These are phyloP conservation scores for Flaveria ramosissima DNA, from an alignment of 129 eudicot species.

Conservation along the genomic window DNA sequence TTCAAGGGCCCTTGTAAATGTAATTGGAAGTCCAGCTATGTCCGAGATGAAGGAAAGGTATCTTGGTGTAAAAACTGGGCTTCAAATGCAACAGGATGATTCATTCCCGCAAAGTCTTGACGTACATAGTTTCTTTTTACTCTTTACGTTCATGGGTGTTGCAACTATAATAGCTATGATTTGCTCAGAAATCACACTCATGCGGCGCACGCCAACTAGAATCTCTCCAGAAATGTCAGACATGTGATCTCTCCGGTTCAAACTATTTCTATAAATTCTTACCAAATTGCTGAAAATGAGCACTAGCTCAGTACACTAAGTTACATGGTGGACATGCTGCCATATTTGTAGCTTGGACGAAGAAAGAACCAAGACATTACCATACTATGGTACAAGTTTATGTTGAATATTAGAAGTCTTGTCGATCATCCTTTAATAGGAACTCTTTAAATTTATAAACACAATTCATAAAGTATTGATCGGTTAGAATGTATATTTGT, in stretches of 20 bases:
- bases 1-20: constrained; percentile 22
- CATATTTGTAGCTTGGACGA: too few relatives aligned
- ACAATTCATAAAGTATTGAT: too few relatives aligned
- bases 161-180: constrained; percentile 15
- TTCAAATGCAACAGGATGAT: too few relatives aligned
- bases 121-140: constrained; percentile 6
- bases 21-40: not conserved
- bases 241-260: not conserved
- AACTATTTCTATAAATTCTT: not conserved
- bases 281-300: not conserved
- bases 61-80: too few relatives aligned
- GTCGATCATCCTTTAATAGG: too few relatives aligned
- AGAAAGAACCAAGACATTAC: too few relatives aligned
- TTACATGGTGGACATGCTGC: too few relatives aligned
- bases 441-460: too few relatives aligned
- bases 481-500: too few relatives aligned
- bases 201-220: not conserved
- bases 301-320: not conserved
- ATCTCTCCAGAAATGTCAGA: not conserved
- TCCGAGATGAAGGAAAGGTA: too few relatives aligned
- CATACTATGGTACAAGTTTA: too few relatives aligned
- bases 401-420: too few relatives aligned
- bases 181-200: constrained; percentile 23
- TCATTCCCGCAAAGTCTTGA: not conserved
- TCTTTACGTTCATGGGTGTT: constrained; percentile 9